A percentile compares a stretch with the other conserved stretches of the same genome.
These are phyloP conservation scores for Afroboletus lepidellus DNA, from an alignment of 1,284 basidiomycete species.

Conservation along the genomic window DNA sequence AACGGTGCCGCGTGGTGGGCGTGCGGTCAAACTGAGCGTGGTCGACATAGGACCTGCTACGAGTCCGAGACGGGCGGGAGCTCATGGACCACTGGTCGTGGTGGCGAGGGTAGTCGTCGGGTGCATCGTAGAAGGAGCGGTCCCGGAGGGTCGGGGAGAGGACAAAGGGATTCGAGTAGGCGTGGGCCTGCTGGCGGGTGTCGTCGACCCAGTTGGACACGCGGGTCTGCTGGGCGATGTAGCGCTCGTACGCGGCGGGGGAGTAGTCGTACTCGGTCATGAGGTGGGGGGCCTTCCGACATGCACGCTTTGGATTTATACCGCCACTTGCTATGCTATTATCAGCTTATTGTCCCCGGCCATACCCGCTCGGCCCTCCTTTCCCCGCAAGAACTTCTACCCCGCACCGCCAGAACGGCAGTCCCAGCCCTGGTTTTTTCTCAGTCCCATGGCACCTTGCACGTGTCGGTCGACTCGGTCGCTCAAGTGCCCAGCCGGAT, in stretches of 20 bases:
- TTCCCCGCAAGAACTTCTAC: constrained; percentile 26
- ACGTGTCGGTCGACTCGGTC: not conserved
- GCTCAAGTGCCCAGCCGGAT: constrained; percentile 9
- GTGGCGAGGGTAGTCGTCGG: not conserved
- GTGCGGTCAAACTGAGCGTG: constrained; percentile 21
- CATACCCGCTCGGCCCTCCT: constrained; percentile 13
- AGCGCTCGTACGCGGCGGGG: constrained; percentile 47
- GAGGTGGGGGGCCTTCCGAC: constrained; percentile 11
- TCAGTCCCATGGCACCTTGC: not conserved
- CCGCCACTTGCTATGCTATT: not conserved
- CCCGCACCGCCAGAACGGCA: constrained; percentile 14
- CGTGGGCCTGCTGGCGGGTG: constrained; percentile 25
- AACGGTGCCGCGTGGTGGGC: constrained; percentile 19
- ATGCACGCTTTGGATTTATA: constrained; percentile 15
- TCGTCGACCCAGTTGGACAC: constrained; percentile 44
- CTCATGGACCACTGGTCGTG: constrained; percentile 28
- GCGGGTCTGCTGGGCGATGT: constrained; percentile 40
- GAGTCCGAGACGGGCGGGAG: constrained; percentile 26
- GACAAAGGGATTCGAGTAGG: constrained; percentile 31
- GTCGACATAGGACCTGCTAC: constrained; percentile 28
- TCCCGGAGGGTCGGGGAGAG: constrained; percentile 33
- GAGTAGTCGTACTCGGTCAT: constrained; percentile 62
- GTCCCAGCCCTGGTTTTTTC: constrained; percentile 3
- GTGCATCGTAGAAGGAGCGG: constrained; percentile 30
- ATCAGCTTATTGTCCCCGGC: not conserved